These are phyloP conservation scores for Cryptococcus depauperatus DNA, from an alignment of 1,284 basidiomycete species.

Conservation along the genomic window DNA sequence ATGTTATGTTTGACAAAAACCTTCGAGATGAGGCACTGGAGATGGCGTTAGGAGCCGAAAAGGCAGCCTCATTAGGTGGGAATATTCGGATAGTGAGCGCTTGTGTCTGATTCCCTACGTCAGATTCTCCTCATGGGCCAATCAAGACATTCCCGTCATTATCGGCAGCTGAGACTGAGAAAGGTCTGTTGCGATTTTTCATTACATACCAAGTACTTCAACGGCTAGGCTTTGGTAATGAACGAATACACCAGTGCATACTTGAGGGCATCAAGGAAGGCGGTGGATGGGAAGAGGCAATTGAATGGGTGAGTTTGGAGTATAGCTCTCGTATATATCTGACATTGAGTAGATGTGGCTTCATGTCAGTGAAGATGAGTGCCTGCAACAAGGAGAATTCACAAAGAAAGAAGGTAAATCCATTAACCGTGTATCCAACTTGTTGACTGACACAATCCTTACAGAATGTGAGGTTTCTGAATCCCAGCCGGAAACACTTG, in stretches of 20 bases:
- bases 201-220: slow-evolving; percentile 76
- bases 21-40: slow-evolving; percentile 57
- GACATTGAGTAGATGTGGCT: slow-evolving; percentile 54
- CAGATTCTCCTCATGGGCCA: not conserved
- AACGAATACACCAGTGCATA: slow-evolving; percentile 49
- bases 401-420: slow-evolving; percentile 20
- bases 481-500: not conserved
- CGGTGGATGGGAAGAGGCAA: slow-evolving; percentile 79
- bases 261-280: slow-evolving; percentile 37
- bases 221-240: slow-evolving; percentile 70
- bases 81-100: too few relatives aligned
- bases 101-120: too few relatives aligned
- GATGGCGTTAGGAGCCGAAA: slow-evolving; percentile 37
- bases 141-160: slow-evolving; percentile 3
- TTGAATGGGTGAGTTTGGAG: slow-evolving; percentile 67
- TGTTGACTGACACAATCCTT: too few relatives aligned
- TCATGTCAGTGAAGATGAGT: slow-evolving; percentile 60
- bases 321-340: slow-evolving; percentile 1
- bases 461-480: not conserved
- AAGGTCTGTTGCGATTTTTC: slow-evolving; percentile 61
- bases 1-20: slow-evolving; percentile 57
- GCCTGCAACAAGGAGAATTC: slow-evolving; percentile 39
- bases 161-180: slow-evolving; percentile 50
- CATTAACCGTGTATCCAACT: too few relatives aligned
- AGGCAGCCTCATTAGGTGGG: slow-evolving; percentile 1